These are phyloP conservation scores for Stropharia rugosoannulata DNA, from an alignment of 768 basidiomycete genomes.

Conservation along the genomic window DNA sequence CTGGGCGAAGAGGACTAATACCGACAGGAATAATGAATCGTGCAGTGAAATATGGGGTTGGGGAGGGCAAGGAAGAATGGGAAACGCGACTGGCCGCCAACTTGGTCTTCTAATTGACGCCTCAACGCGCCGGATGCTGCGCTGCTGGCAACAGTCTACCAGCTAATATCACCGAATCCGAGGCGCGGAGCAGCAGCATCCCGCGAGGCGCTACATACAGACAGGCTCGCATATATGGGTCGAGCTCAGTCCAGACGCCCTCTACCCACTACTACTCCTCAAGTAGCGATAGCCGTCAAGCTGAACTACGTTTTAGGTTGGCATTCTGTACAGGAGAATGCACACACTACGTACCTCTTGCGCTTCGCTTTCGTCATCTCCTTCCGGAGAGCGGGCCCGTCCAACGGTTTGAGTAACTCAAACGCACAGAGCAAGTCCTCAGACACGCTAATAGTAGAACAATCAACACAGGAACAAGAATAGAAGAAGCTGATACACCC, in stretches of 20 bases:
- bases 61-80: not conserved
- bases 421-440: slow-evolving; percentile 98
- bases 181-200: slow-evolving; percentile 3
- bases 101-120: too few species aligned
- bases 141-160: not conserved
- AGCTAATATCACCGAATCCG: too few species aligned
- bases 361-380: slow-evolving; percentile 99
- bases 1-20: slow-evolving; percentile 18
- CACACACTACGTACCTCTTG: slow-evolving; percentile 69
- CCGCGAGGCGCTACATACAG: slow-evolving; percentile 7
- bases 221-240: slow-evolving; percentile 13
- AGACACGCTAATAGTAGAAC: slow-evolving; percentile 63
- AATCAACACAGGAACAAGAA: slow-evolving; percentile 11
- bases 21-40: slow-evolving; percentile 14
- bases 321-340: slow-evolving; percentile 2
- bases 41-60: slow-evolving; percentile 13
- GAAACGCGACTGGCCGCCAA: slow-evolving; percentile 2
- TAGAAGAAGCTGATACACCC: slow-evolving; percentile 16
- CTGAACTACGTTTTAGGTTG: slow-evolving; percentile 20
- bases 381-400: slow-evolving; percentile 91
- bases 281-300: slow-evolving; percentile 30
- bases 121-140: not conserved
- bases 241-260: not conserved
- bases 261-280: not conserved
- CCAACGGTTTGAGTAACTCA: slow-evolving; percentile 93